Base-by-base conservation (phyloP, 2,329 filamentous ascomycete species). In the Diaporthe helianthi region DNA sequence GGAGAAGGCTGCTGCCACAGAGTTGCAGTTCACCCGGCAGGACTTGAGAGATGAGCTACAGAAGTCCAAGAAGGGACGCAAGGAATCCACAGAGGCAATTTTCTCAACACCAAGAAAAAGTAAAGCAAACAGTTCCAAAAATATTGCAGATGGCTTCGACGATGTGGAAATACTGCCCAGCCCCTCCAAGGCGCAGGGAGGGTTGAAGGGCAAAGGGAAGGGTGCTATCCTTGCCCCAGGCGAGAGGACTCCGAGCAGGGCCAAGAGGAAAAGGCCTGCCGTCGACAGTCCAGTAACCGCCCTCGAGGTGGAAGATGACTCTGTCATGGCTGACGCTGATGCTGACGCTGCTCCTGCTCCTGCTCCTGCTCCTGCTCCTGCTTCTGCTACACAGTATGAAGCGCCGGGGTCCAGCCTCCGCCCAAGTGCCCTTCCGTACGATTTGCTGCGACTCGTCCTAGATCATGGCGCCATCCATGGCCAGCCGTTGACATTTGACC, bases 91-190 rank as follows among this genome's bases (percentile, higher is more conserved):
- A 4, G 74, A 74, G 4, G 80, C 77, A 65, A 80, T 81, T 0
- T 76, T 80, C 0, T 84, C 82, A 1, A 93, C 91, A 0, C 90
- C 90, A 2, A 92, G 85, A 75, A 90, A 88, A 76, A 84, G 84
- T 36, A 84, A 81, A 73, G 76, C 80, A 1, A 79, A 83, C 33
- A 89, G 86, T 1, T 87, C 87, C 79, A 83, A 65, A 19, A 68
- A 85, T 1, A 81, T 92, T 61, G 86, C 91, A 1, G 93, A 96
- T 78, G 93, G 93, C 0, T 96, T 96, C 74, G 92, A 94, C 70
- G 89, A 93, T 70, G 82, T 88, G 72, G 87, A 89, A 71, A 82
- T 88, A 67, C 81, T 83, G 9, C 76, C 78, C 6, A 89, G 87
- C 68, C 87, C 87, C 0, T 85, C 79, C 75, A 88, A 86, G 73